Evolutionary conservation across 345 rosid species (phyloP).

Genomic region (Stellera chamaejasme): DNA sequence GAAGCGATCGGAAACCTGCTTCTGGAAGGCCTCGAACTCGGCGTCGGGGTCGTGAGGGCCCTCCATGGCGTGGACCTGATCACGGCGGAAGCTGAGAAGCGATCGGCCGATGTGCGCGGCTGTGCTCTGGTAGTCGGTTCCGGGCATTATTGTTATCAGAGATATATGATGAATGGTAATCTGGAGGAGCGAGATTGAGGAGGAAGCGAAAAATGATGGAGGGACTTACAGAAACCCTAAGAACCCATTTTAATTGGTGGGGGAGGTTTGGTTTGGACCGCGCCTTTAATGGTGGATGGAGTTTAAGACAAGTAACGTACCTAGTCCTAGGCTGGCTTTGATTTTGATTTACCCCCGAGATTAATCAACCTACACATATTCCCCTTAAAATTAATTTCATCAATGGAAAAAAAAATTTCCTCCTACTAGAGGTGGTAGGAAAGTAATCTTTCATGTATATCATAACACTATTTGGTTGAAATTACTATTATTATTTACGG

Average conservation of each 20-base stretch:
- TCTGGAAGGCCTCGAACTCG: constrained; percentile 59
- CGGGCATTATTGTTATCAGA: constrained; percentile 35
- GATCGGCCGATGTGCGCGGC: constrained; percentile 26
- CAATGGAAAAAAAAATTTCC: too few relatives aligned
- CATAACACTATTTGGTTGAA: too few relatives aligned
- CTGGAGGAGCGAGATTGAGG: not conserved
- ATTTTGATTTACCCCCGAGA: too few relatives aligned
- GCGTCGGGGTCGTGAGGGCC: constrained; percentile 27
- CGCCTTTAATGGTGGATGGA: not conserved
- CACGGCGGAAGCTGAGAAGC: constrained; percentile 31
- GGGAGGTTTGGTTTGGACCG: constrained; percentile 21
- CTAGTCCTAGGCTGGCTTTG: too few relatives aligned
- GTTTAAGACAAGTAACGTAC: too few relatives aligned
- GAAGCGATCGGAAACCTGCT: constrained; percentile 51
- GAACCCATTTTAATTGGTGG: constrained; percentile 16
- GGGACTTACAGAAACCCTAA: constrained; percentile 18
- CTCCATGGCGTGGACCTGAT: constrained; percentile 38
- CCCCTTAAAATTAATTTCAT: too few relatives aligned
- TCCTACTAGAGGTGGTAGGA: too few relatives aligned
- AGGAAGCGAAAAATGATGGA: not conserved
- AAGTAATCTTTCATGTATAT: too few relatives aligned
- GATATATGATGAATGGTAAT: not conserved
- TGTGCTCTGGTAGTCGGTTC: constrained; percentile 45
- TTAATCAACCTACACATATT: too few relatives aligned
- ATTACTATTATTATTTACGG: too few relatives aligned